Base-by-base conservation (phyloP, 495 filamentous ascomycete genomes). In the Melanomma pulvis-pyrius region DNA sequence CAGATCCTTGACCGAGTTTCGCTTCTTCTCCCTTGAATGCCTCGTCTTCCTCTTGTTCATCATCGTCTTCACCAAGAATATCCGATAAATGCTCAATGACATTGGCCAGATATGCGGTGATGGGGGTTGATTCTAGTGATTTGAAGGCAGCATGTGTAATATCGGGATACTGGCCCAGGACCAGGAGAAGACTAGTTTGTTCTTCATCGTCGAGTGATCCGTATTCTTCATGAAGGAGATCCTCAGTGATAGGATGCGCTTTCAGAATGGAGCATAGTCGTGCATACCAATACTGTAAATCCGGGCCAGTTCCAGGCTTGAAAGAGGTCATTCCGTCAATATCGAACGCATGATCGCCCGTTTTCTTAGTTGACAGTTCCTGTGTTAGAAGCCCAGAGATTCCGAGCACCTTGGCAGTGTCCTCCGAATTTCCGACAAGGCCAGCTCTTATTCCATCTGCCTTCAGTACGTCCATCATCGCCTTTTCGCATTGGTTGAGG, bases 21-120 rank as follows among this genome's bases (percentile, higher is more conserved):
- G n/a, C n/a, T 12, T 6, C 8, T n/a, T 44, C 13, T 15, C 17
- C 39, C 8, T 44, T 44, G 13, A 7, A 6, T 44, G 39, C 8
- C 3, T 3, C 17, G n/a, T n/a, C 17, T 6, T 3, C 39, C 39
- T 44, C n/a, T 12, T 44, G 8, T 3, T 44, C 39, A 44, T 44
- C 17, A 44, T 85, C 28, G 90, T 89, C 75, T 86, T 86, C 81
- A 88, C 90, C 36, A 90, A 70, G 71, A 88, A 88, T 17, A 82
- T 82, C 74, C 85, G 84, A 73, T 84, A 83, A 71, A 86, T 90
- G 49, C 90, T 90, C 13, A 93, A 90, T 96, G 88, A 96, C 89
- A 78, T 87, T 88, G 82, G 93, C 93, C 48, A 96, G 84, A 78
- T 94, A 96, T 12, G 86, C 87, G 32, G 96, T 79, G 53, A 96